Evolutionary conservation across 2,329 filamentous ascomycete species (phyloP), one percentile per base, ranked within the genome.

Genomic region (Colletotrichum sp.): DNA sequence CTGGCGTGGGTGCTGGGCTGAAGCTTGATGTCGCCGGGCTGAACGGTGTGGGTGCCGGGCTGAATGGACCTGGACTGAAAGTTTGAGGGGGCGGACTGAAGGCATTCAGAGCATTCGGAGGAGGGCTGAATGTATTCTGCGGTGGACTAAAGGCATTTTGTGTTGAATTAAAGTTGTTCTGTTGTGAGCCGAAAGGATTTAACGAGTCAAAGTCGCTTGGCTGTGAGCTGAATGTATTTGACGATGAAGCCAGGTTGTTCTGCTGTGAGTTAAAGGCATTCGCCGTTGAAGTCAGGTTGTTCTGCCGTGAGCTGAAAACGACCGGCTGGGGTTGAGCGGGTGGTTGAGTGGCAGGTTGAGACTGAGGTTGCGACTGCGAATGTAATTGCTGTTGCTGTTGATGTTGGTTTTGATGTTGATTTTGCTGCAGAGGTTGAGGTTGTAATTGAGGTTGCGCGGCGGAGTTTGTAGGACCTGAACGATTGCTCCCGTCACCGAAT

Each of bases 1-100:
- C 72, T 5, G 72, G 72, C n/a, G 72, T 73, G 24, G 72, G 64
- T 36, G 69, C 72, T 24, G 72, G 72, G 59, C 72, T 74, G 31
- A 74, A 74, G 8, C 54, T 57, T 21, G 71, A 71, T 12, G 68
- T 71, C 21, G 62, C 55, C 6, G 72, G 72, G 51, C 69, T 74
- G 24, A 74, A 74, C 11, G 71, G 62, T 16, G 68, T 51, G 24
- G 72, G 58, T 47, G 68, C 69, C 12, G 72, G 72, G 34, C 72
- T 74, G 54, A 74, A 69, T 3, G 68, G 54, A 36, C 16, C 69
- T 8, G 72, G 72, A 38, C 72, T 74, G 21, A 74, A 69, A 13
- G 72, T 24, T 29, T 69, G 29, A 33, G 67, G 61, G 27, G 66
- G 70, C 59, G 70, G 70, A n/a, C 66, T 73, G 36, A 73, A 69